phyloP scores from a whole-genome alignment of 257 asterid species.

The Scutellaria minor region DNA sequence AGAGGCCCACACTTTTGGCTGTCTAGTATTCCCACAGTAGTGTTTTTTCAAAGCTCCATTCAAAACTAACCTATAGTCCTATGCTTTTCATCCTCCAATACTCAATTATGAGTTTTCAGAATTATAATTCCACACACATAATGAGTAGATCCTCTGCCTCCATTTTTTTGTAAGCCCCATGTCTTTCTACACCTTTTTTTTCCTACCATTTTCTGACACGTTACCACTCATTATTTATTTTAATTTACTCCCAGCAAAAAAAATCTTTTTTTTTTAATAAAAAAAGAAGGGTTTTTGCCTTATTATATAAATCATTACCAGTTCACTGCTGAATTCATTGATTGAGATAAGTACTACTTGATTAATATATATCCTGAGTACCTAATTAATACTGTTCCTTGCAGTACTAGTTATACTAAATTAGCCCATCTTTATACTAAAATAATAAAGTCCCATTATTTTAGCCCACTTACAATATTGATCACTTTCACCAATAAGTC shows the following conservation, averaged over 20 bases:
- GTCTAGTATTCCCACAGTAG: conserved; percentile 35
- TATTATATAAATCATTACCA: neutral
- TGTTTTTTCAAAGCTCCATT: conserved; percentile 45
- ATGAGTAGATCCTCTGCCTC: conserved; percentile 70
- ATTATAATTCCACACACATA: conserved; percentile 54
- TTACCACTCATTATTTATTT: conserved; percentile 58
- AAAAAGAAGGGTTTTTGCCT: too few species aligned
- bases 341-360: neutral
- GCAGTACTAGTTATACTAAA: neutral
- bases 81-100: conserved; percentile 31
- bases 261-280: too few species aligned
- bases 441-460: neutral
- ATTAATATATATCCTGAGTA: neutral
- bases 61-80: conserved; percentile 43
- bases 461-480: too few species aligned
- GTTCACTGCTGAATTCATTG: neutral
- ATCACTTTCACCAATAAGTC: too few species aligned
- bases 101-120: conserved; percentile 54
- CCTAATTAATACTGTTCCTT: neutral
- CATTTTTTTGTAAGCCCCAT: conserved; percentile 47
- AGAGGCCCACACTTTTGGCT: conserved; percentile 55
- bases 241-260: conserved; percentile 23
- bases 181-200: conserved; percentile 43
- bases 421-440: neutral
- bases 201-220: conserved; percentile 58